Evolutionary conservation across 2,329 filamentous ascomycete species (phyloP), one percentile per base, ranked within the genome.

Genomic region (Colletotrichum godetiae): DNA sequence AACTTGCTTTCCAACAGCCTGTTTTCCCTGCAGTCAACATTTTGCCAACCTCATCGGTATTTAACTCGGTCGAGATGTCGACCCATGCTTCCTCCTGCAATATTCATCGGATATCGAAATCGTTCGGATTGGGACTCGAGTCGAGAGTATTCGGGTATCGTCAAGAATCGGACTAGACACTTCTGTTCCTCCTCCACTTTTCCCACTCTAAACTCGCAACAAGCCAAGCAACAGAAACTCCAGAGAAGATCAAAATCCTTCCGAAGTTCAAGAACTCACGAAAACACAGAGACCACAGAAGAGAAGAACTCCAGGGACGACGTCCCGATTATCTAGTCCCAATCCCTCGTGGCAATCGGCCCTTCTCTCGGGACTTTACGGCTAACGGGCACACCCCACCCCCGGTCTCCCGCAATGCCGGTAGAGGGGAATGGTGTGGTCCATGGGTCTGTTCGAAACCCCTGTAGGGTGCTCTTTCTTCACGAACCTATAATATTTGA

Each of bases 321-420:
- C 46, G 67, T 73, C 24, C 71, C 71, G 71, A 2, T 73, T 73
- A 73, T 73, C 71, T 73, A 73, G 59, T 65, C 67, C 60, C 5
- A 24, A 60, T n/a, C 8, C 55, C 67, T 70, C 70, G 13, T 58
- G 56, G 71, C 60, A 66, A 71, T 73, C 71, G 71, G 71, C 60
- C 71, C 71, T 73, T 73, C 71, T 73, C 49, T 73, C 71, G 61
- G 67, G 67, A 53, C 60, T 73, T 73, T 53, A 73, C 67, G 71
- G 71, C 60, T 61, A 52, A 60, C 60, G 24, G 46, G 19, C 42
- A 19, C 8, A 22, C 42, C 42, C 42, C 42, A 49, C 19, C 46
- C 55, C 71, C 57, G 49, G 46, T 52, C 33, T 66, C 42, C 67
- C 61, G 55, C 52, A 27, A 72, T 59, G 71, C 67, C 71, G 71